Evolutionary conservation across 148 eudicot species (phyloP), one percentile per base, ranked within the genome.

Genomic region (Cornus kousa): DNA sequence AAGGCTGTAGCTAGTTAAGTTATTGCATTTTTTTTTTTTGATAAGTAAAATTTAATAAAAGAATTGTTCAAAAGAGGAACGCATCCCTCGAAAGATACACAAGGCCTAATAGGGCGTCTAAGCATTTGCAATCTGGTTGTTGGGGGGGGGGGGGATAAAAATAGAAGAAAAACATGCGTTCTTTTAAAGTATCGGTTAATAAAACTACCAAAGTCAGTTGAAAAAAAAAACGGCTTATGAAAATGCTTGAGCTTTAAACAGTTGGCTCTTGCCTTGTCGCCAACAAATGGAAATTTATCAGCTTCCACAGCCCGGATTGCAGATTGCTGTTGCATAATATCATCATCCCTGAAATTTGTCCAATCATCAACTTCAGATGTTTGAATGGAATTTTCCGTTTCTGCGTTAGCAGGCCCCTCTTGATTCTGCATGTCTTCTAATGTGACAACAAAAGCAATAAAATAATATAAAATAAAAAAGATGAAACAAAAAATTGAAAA

Each of bases 271-370:
- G 71, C 99, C 97, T 95, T 89, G 86, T 91, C 94, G 75, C 93
- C 97, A 32, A 95, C 88, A 74, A 87, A 89, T 5, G 88, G 93
- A 80, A 89, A 65, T 79, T 90, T 93, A 83, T 80, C 86, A 76
- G 97, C 90, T 79, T 91, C 93, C 68, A 78, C 91, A 32, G 89
- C 93, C 22, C 68, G 86, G 80, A 93, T 93, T n/a, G 88, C 89
- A 68, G 94, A 86, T 75, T 95, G 97, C 81, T 95, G 97, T 80
- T 88, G 88, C 91, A 92, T 89, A 80, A 89, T 88, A 24, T 92
- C 98, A 73, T 89, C 91, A 59, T 92, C 98, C 87, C 80, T 91
- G 40, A 78, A 80, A 78, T 83, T 87, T 76, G 78, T 84, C 98
- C 98, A 92, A 64, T 91, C 87, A 67, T 83, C 85, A 66, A 55